Evolutionary conservation across 768 basidiomycete species (phyloP).

Genomic region (Pleurotus citrinopileatus): DNA sequence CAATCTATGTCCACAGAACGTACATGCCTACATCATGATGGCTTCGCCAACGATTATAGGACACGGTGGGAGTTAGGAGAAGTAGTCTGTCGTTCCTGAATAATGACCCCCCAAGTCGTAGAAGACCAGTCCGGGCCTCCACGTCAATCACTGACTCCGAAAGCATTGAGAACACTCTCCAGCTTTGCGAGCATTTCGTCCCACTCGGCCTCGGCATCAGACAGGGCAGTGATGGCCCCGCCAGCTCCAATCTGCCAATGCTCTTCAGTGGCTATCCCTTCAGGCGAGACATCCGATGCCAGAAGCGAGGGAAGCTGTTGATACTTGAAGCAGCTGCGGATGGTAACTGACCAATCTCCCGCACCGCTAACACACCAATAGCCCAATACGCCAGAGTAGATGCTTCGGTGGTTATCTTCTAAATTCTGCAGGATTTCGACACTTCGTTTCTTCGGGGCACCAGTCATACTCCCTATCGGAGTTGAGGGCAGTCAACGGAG

Average conservation of each 20-base stretch:
- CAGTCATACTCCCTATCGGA: conserved; percentile 89
- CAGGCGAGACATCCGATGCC: background rate
- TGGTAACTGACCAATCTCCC: conserved; percentile 92
- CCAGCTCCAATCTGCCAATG: conserved; percentile 86
- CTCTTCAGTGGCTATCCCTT: conserved; percentile 28
- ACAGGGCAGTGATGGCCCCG: conserved; percentile 95
- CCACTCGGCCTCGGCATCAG: conserved; percentile 85
- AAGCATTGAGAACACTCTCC: conserved; percentile 68
- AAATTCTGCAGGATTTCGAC: conserved; percentile 84
- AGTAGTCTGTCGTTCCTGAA: too few relatives aligned
- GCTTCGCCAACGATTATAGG: too few relatives aligned
- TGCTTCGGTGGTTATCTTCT: conserved; percentile 66
- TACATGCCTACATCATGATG: too few relatives aligned
- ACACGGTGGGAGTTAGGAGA: too few relatives aligned
- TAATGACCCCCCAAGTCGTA: too few relatives aligned
- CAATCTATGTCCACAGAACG: too few relatives aligned
- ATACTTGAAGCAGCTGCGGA: conserved; percentile 87
- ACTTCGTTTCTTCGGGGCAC: conserved; percentile 92
- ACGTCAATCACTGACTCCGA: conserved; percentile 35
- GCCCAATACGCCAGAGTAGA: conserved; percentile 93
- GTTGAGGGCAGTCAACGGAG: background rate
- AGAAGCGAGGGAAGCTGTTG: background rate
- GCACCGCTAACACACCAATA: conserved; percentile 89
- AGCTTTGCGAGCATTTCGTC: conserved; percentile 93
- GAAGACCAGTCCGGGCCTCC: too few relatives aligned